Evolutionary conservation across 129 eudicot species (phyloP).

Genomic region (Centaurea solstitialis): DNA sequence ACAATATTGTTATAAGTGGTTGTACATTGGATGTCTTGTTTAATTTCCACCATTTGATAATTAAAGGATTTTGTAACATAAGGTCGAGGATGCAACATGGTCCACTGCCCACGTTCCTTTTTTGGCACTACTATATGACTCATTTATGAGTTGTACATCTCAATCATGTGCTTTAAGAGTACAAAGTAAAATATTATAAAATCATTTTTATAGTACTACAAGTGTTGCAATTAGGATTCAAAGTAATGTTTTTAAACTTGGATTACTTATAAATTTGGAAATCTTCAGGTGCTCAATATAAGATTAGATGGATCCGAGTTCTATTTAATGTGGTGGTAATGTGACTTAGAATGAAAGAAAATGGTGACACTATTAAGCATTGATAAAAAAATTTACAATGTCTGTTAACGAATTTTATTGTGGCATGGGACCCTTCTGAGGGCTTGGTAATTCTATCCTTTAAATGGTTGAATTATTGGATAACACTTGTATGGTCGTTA

Average conservation of each 20-base stretch:
- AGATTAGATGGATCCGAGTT: background rate
- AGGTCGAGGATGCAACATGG: constrained; percentile 2
- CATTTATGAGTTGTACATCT: constrained; percentile 13
- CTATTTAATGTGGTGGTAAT: background rate
- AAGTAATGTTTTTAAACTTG: background rate
- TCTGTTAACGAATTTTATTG: too few species aligned
- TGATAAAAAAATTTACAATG: too few species aligned
- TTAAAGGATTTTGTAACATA: background rate
- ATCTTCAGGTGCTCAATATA: background rate
- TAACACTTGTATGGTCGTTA: background rate
- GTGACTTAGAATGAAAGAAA: background rate
- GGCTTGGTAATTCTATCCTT: background rate
- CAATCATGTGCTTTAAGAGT: constrained; percentile 12
- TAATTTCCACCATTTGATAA: constrained; percentile 1
- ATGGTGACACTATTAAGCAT: too few species aligned
- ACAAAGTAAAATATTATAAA: background rate
- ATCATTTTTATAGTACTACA: background rate
- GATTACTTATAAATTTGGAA: too few species aligned
- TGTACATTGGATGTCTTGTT: background rate
- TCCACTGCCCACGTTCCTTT: constrained; percentile 23
- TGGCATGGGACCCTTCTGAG: background rate
- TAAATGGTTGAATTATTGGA: background rate
- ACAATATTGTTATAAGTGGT: background rate
- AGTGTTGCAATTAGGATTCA: background rate
- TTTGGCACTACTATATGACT: background rate